Evolutionary conservation across 2,329 filamentous ascomycete genomes (phyloP), one percentile per base, ranked within the genome.

Genomic region (Elsinoe batatas): DNA sequence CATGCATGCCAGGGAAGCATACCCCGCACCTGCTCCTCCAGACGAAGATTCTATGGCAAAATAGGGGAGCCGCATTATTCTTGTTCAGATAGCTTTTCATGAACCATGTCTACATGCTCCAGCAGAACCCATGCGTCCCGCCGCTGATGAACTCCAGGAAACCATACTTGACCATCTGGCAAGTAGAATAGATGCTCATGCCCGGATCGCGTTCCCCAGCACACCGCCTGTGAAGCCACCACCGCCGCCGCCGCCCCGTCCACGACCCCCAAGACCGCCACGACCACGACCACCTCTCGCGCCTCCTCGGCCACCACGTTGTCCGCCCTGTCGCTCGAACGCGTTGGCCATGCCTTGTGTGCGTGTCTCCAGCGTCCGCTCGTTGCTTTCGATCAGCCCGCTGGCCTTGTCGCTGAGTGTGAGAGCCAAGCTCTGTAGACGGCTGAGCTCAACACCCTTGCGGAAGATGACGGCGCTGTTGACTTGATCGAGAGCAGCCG

Each of bases 391-490:
- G 68, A 97, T 95, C 58, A 98, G 85, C 54, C 85, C 83, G 69
- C 90, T 95, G 57, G 93, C 91, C 81, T 97, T 98, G 77, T 98
- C 93, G 58, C 88, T 89, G 53, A 98, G 79, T 8, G 91, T 93
- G 62, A 98, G 84, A 32, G 94, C 91, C 67, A 98, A 79, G 71
- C 88, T 95, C 76, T 98, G 93, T 61, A 98, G 82, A 64, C 94
- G 84, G 68, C 89, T 95, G 61, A 98, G 83, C 79, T 98, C 94
- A 60, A 98, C 93, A 58, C 93, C 94, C 84, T 98, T 97, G 73
- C 93, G 87, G 88, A 98, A 98, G 76, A 97, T 93, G 73, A 98
- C 89, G 53, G 89, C 94, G 63, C 87, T 85, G 67, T 94, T 96
- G 74, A 98, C 91, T 75, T 98, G 93, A 77, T 98, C 94, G 26